Evolutionary conservation across 768 basidiomycete genomes (phyloP).

Genomic region (Xerocomellus dryophilus): DNA sequence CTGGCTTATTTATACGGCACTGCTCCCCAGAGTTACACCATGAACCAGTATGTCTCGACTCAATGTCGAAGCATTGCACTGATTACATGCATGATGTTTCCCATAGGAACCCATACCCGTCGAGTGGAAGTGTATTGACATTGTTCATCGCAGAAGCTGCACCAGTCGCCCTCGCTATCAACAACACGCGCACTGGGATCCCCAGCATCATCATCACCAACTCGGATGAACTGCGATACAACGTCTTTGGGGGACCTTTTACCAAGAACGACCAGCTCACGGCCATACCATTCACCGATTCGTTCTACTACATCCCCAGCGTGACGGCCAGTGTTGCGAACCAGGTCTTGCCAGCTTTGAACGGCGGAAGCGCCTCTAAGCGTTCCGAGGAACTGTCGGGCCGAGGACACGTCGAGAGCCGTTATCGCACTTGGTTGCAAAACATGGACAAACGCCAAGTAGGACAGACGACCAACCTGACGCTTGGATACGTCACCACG

Average conservation of each 20-base stretch:
- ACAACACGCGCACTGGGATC: constrained; percentile 58
- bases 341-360: constrained; percentile 51
- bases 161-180: constrained; percentile 54
- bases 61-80: not conserved
- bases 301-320: constrained; percentile 59
- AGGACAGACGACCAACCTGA: constrained; percentile 46
- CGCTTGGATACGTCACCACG: constrained; percentile 71
- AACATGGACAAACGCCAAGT: constrained; percentile 44
- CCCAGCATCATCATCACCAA: constrained; percentile 66
- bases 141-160: constrained; percentile 52
- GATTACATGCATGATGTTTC: not conserved
- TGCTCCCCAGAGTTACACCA: constrained; percentile 73
- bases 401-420: constrained; percentile 48
- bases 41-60: constrained; percentile 46
- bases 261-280: constrained; percentile 81
- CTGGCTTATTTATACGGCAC: constrained; percentile 62
- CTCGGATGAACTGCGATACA: constrained; percentile 63
- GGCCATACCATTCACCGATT: constrained; percentile 63
- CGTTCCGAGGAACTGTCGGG: constrained; percentile 29
- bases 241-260: constrained; percentile 66
- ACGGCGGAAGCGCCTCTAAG: constrained; percentile 35
- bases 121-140: constrained; percentile 56
- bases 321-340: constrained; percentile 51
- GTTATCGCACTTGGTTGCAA: constrained; percentile 55
- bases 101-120: constrained; percentile 58